Base-by-base conservation (phyloP, 75 land plant genomes). In the Cryptomeria japonica region DNA sequence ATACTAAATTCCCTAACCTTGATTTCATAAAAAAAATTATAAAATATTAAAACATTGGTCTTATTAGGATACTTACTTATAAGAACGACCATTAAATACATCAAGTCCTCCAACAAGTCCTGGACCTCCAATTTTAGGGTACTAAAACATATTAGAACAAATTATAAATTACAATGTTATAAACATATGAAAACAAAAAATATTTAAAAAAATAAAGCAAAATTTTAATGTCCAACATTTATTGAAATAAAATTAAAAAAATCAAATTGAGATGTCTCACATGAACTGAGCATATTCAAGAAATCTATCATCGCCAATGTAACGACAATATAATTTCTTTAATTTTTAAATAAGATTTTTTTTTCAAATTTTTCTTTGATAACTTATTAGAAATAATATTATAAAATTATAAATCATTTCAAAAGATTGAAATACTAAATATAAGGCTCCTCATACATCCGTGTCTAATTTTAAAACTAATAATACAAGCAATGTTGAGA, bases 51-150 rank as follows among this genome's bases (percentile, higher is more conserved):
- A 18, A 80, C 15, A 41, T 32, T 28, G 15, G 44, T 7, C 44
- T 28, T 16, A 18, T 44, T 49, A 51, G 34, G 5, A 42, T 4
- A 87, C 93, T 91, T 91, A 97, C 99, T 95, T 93, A 70, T 34
- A 84, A 88, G 92, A 85, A 56, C 61, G 83, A 0, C 94, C 97
- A 89, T 94, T 93, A 80, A 92, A 88, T 32, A 92, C 85, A 82
- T 93, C 90, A 85, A 84, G 87, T n/a, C 90, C 84, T 80, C 99
- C 99, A 88, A 95, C 94, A 80, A 98, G 93, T 13, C 99, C 99
- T 46, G 97, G 98, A 86, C 98, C 99, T 83, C 99, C 99, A 87
- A 96, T 87, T 84, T 89, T 93, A 80, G 99, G 99, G 88, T 90
- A 84, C 98, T 97, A 93, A 83, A 87, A 85, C 61, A 55, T 10